Evolutionary conservation across 129 eudicot genomes (phyloP), one percentile per base, ranked within the genome.

Genomic region (Mikania micrantha): DNA sequence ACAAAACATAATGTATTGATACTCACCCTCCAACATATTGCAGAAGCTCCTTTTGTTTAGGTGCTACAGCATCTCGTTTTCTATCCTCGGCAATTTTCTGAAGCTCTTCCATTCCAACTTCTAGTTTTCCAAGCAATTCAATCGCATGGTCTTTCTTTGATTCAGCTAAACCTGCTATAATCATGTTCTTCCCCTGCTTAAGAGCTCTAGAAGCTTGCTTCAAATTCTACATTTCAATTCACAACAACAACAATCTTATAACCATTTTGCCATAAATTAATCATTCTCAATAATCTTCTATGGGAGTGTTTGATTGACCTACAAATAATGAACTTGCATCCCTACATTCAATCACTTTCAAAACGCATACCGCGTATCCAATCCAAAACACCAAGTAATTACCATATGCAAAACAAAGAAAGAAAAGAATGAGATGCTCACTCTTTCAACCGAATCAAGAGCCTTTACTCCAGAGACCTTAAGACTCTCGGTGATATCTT

Each of bases 21-120:
- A 81, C 99, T 88, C 49, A 93, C 99, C 96, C 85, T 78, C 99
- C 95, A 64, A 93, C 93, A 69, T 93, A 93, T 32, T 85, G 87
- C 67, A 93, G 83, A 63, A 93, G 85, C 71, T 93, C 99, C 83
- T 86, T 93, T 54, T 93, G 99, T 82, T 89, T 89, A 42, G 90
- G 91, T 10, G 75, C 86, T 16, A 93, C 92, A 9, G 85, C 96
- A 24, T 86, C 93, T 21, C 99, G 87, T 31, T 81, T 80, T 80
- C 44, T 89, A 70, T 89, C 88, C 80, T 93, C 96, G 58, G 85
- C 83, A 67, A 93, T 86, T 53, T 88, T 80, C 73, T 80, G 88
- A 59, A 93, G 90, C 76, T 89, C 93, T 54, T 79, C 93, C 81
- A 93, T 74, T 54, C 99, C 99, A 35, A 77, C 74, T 89, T 93